Conservation (phyloP, 1,284 basidiomycete genomes). For the Ganoderma resinaceum region DNA sequence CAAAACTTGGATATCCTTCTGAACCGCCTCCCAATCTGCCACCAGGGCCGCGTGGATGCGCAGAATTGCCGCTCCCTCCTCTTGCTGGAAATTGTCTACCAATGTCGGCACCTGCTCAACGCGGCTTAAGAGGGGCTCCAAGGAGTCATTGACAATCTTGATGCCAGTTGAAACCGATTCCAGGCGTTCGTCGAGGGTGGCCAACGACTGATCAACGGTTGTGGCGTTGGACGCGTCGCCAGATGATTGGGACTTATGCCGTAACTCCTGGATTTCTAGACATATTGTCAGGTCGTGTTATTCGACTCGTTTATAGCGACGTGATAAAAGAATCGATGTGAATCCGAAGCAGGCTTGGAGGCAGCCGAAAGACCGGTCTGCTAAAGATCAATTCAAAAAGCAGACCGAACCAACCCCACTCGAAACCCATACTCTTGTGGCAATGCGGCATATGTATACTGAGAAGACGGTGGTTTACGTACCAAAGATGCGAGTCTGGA, state of each 20-base stretch:
- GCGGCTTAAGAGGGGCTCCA: slow-evolving; percentile 61
- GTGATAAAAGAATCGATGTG: neutral
- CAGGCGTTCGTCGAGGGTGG: slow-evolving; percentile 81
- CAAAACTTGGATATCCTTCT: slow-evolving; percentile 82
- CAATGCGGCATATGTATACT: slow-evolving; percentile 9
- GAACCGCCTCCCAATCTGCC: slow-evolving; percentile 81
- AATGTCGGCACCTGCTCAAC: slow-evolving; percentile 56
- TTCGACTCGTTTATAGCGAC: neutral
- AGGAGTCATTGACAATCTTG: slow-evolving; percentile 66
- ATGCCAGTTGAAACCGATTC: slow-evolving; percentile 76
- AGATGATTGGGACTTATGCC: slow-evolving; percentile 78
- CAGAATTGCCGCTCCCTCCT: slow-evolving; percentile 61
- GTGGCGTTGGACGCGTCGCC: slow-evolving; percentile 64
- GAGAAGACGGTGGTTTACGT: slow-evolving; percentile 31
- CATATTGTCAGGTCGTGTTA: neutral
- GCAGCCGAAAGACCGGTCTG: neutral
- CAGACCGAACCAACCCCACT: neutral
- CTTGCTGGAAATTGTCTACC: slow-evolving; percentile 40
- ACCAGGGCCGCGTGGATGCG: slow-evolving; percentile 75
- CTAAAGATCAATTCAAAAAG: neutral
- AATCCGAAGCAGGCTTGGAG: neutral
- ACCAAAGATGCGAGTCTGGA: slow-evolving; percentile 89
- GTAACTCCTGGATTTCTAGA: slow-evolving; percentile 83
- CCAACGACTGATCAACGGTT: slow-evolving; percentile 77
- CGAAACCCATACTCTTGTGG: neutral